A percentile compares a stretch with the other conserved stretches of the same genome.
phyloP scores from a whole-genome alignment of 768 basidiomycete species.

The Phylloporus arenicola region DNA sequence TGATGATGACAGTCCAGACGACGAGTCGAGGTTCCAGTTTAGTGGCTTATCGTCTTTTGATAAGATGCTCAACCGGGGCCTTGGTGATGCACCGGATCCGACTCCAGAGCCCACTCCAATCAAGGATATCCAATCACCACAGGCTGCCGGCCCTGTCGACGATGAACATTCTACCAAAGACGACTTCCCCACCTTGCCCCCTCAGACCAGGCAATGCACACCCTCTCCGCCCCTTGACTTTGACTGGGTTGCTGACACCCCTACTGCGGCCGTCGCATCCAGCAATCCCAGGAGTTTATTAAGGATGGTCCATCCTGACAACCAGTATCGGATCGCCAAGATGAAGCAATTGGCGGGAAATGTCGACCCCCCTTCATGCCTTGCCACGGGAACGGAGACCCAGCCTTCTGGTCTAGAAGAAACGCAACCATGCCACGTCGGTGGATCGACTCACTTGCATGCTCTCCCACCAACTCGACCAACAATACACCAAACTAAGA shows the following conservation, averaged over 20 bases:
- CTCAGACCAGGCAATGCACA: conserved; percentile 2
- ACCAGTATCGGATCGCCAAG: conserved; percentile 26
- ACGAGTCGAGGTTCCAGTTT: conserved; percentile 32
- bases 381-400: conserved; percentile 7
- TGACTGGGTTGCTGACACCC: conserved; percentile 19
- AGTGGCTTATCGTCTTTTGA: conserved; percentile 39
- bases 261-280: conserved; percentile 12
- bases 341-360: conserved; percentile 21
- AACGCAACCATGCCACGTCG: conserved; percentile 9
- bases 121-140: conserved; percentile 5
- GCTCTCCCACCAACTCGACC: neutral
- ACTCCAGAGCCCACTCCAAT: conserved; percentile 18
- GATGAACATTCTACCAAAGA: conserved; percentile 1
- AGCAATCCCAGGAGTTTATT: conserved; percentile 29
- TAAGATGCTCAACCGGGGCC: conserved; percentile 33
- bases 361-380: conserved; percentile 14
- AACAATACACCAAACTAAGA: neutral
- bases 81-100: conserved; percentile 19
- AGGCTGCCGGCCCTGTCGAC: conserved; percentile 1
- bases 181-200: neutral
- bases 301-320: conserved; percentile 31
- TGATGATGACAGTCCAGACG: conserved; percentile 13
- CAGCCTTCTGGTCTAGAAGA: conserved; percentile 19
- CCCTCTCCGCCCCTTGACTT: conserved; percentile 16
- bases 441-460: neutral